phyloP scores from a whole-genome alignment of 2,329 filamentous ascomycete species.

The Septoria petroselini region DNA sequence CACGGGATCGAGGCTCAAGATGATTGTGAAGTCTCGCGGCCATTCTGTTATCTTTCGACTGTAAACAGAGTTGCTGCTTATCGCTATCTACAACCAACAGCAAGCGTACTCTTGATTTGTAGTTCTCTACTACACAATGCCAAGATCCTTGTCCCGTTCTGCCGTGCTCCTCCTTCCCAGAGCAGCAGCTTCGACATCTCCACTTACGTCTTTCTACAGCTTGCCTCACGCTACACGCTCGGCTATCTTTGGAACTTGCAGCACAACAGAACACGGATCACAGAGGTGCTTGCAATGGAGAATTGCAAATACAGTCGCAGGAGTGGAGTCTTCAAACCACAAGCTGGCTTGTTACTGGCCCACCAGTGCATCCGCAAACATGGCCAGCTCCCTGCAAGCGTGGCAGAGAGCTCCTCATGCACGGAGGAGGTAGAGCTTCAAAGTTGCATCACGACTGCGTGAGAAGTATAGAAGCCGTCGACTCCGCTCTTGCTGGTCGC shows the following conservation, averaged over 20 bases:
- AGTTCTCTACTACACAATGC: neutral
- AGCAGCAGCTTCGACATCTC: neutral
- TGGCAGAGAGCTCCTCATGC: slow-evolving; percentile 9
- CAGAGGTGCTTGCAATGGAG: slow-evolving; percentile 1
- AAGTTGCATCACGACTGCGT: slow-evolving; percentile 15
- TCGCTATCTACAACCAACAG: slow-evolving; percentile 14
- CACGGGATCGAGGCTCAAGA: too few relatives aligned
- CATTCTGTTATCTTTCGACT: too few relatives aligned
- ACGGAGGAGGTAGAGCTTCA: slow-evolving; percentile 13
- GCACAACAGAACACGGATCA: neutral
- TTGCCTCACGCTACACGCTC: neutral
- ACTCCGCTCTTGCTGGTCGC: neutral
- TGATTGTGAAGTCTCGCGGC: too few relatives aligned
- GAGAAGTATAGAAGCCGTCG: slow-evolving; percentile 4
- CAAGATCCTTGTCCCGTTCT: slow-evolving; percentile 2
- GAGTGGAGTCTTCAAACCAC: slow-evolving; percentile 3
- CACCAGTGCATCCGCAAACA: slow-evolving; percentile 6
- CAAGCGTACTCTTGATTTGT: neutral
- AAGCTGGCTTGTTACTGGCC: slow-evolving; percentile 1
- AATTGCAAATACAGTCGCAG: neutral
- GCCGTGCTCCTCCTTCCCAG: neutral
- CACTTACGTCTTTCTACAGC: neutral
- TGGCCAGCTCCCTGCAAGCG: slow-evolving; percentile 16
- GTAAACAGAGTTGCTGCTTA: neutral
- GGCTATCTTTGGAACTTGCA: neutral